Evolutionary conservation across 2,329 filamentous ascomycete genomes (phyloP), one percentile per base, ranked within the genome.

Genomic region (Acrocalymma vagum): DNA sequence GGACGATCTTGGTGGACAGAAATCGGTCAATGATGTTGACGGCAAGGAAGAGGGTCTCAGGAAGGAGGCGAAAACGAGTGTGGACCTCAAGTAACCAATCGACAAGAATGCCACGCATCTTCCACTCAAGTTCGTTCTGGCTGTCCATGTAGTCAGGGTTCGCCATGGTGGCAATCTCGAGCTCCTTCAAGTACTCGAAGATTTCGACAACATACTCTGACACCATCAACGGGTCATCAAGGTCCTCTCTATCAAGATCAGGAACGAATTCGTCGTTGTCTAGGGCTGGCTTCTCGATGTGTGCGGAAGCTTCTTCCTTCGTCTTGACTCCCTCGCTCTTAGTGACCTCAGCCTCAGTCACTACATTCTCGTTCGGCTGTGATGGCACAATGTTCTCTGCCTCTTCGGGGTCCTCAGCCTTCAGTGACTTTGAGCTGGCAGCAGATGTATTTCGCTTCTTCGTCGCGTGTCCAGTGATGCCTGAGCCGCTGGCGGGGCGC

Each of bases 51-150:
- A 97, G 81, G 3, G 94, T 97, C 76, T 99, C 94, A 15, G 94
- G 94, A 27, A 97, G 82, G 13, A 99, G 84, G 57, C 94, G 88
- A 79, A 97, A 99, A 42, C 93, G 89, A 15, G 90, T 96, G 77
- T 99, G 94, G 30, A 99, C 94, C 72, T 99, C 94, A 51, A 99
- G 92, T 53, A 99, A 81, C 94, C 94, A 99, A 76, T 99, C 94
- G 55, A 97, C 85, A 38, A 99, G 83, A 56, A 99, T 96, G 51
- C 92, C 93, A 60, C 94, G 90, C 76, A 95, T 96, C 81, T 96
- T 96, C 94, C 94, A 99, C 72, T 96, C 93, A 9, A 99, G 80
- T 59, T 96, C 91, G 52, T 89, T 88, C 69, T 99, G 94, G 72
- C 93, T 89, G 34, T 88, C 83, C 85, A 99, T 99, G 78, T 99